phyloP scores from a whole-genome alignment of 2,329 filamentous ascomycete species.

The Calycina marina region DNA sequence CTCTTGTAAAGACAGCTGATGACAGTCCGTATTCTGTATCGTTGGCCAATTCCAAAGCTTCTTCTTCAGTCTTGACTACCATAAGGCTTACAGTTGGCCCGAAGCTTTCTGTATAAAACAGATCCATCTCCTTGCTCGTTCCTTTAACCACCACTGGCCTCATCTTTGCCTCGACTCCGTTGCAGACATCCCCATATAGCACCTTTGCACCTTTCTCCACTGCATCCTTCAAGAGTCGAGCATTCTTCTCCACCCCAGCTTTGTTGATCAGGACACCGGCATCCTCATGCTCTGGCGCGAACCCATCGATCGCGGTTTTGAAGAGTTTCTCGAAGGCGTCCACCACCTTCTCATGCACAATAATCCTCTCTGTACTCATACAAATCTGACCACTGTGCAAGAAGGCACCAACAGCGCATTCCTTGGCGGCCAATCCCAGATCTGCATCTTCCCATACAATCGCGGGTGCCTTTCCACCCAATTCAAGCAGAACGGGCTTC shows the following conservation, averaged over 20 bases:
- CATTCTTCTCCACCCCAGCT: conserved; percentile 50
- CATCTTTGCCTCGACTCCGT: conserved; percentile 29
- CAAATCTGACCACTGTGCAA: conserved; percentile 68
- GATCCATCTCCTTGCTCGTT: conserved; percentile 56
- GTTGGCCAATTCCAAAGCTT: conserved; percentile 61
- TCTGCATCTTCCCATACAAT: conserved; percentile 74
- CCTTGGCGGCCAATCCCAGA: conserved; percentile 51
- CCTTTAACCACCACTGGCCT: conserved; percentile 53
- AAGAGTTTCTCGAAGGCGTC: conserved; percentile 28
- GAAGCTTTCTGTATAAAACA: conserved; percentile 65
- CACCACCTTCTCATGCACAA: conserved; percentile 36
- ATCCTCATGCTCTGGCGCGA: conserved; percentile 42
- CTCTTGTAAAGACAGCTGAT: conserved; percentile 57
- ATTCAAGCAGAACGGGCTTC: conserved; percentile 68
- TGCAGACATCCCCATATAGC: conserved; percentile 25
- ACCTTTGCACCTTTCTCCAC: conserved; percentile 47
- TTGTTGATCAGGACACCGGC: conserved; percentile 50
- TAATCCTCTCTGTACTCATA: conserved; percentile 69
- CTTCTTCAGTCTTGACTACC: conserved; percentile 51
- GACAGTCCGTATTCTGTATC: conserved; percentile 68
- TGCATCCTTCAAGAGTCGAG: conserved; percentile 52
- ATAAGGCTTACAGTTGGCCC: conserved; percentile 59
- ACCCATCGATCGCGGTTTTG: conserved; percentile 24
- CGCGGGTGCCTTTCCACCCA: conserved; percentile 69
- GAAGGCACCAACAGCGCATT: conserved; percentile 57